Evolutionary conservation across 2,329 filamentous ascomycete genomes (phyloP), one percentile per base, ranked within the genome.

Genomic region (Diplodia scrobiculata): DNA sequence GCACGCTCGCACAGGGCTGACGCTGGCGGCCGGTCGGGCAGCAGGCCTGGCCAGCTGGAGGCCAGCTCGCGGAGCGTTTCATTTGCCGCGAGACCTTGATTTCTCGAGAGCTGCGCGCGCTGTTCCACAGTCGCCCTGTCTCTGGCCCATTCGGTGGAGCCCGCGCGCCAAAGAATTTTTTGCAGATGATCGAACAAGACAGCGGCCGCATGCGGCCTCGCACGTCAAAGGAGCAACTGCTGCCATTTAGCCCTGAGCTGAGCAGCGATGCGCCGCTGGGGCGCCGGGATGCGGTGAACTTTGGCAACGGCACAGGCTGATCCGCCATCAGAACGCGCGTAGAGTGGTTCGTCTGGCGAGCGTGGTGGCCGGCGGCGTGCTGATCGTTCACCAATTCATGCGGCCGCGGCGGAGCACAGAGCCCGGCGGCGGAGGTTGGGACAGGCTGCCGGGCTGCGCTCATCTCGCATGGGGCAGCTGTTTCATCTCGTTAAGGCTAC

Each of bases 401-500:
- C 55, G 9, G 52, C 17, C 7, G 6, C 50, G 50, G 50, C 50
- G 50, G 25, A 52, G 50, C 25, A n/a, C 50, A 52, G 50, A 10
- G 50, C 50, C 50, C 50, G 52, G 55, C 51, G 51, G 51, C n/a
- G 27, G 59, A 29, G 58, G 41, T 6, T 50, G 58, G 36, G 58
- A 36, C 58, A 25, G 58, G 41, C 41, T 62, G 48, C 38, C 51
- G 63, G 29, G 36, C 51, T 27, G 63, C 63, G 50, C 63, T 54
- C 63, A 63, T 63, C 60, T 63, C 60, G 60, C 60, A 63, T 63
- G 60, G 47, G 58, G 58, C 47, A 63, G 34, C 60, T 52, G 60
- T 63, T 63, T 63, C 60, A 63, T 63, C 60, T 63, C 60, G 60
- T 63, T 53, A 63, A 63, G 58, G 58, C 58, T 62, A 62, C 38